Conservation (phyloP, 331 rosid species). For the Quercus tomentella region DNA sequence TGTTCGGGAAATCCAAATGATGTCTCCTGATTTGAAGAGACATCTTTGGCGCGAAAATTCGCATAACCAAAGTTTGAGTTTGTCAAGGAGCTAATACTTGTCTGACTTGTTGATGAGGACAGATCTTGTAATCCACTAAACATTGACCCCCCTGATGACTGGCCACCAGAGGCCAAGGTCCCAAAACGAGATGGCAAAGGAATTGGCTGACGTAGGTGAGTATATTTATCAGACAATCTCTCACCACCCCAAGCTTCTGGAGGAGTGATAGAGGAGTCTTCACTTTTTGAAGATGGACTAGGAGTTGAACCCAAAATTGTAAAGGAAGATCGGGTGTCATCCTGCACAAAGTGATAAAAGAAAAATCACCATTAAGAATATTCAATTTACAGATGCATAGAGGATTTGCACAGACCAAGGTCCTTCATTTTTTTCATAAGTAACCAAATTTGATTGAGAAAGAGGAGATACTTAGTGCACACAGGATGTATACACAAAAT, state of each 20-base stretch:
- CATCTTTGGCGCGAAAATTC: conserved; percentile 62
- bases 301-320: conserved; percentile 65
- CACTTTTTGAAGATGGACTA: conserved; percentile 67
- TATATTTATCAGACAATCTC: conserved; percentile 70
- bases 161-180: conserved; percentile 49
- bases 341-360: conserved; percentile 44
- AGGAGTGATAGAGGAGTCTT: conserved; percentile 89
- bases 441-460: no score
- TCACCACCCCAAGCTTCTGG: conserved; percentile 99
- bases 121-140: conserved; percentile 69
- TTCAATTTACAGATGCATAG: background rate
- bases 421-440: no score
- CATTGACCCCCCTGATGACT: conserved; percentile 68
- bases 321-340: conserved; percentile 63
- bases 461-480: no score
- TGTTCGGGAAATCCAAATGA: conserved; percentile 58
- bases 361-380: conserved; percentile 21
- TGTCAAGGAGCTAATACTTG: conserved; percentile 39
- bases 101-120: conserved; percentile 40
- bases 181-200: conserved; percentile 74
- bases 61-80: conserved; percentile 48
- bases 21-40: conserved; percentile 61
- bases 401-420: background rate
- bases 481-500: no score
- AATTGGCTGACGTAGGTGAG: conserved; percentile 46